These are phyloP conservation scores for Alternaria angustiovoidea DNA, from an alignment of 2,329 filamentous ascomycete species.

Conservation along the genomic window DNA sequence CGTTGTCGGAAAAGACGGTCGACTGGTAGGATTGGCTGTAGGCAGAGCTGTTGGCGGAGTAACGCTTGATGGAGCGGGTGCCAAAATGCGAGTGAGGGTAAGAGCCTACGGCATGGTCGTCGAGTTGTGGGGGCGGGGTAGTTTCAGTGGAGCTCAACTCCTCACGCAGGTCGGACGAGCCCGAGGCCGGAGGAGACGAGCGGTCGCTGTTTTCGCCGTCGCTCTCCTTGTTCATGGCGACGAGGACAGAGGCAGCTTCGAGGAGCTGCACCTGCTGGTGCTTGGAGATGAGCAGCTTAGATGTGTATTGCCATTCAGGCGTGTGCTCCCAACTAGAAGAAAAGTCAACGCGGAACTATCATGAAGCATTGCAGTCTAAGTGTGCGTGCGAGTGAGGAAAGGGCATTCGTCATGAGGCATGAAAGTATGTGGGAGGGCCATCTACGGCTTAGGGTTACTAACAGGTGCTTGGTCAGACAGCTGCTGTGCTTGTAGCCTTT, in stretches of 20 bases:
- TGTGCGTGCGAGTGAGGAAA: constrained; percentile 30
- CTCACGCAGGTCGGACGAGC: constrained; percentile 76
- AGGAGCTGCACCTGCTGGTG: constrained; percentile 98
- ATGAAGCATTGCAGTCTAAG: constrained; percentile 18
- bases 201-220: constrained; percentile 75
- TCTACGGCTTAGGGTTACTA: constrained; percentile 70
- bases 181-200: constrained; percentile 83
- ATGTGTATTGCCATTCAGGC: constrained; percentile 96
- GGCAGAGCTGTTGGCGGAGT: constrained; percentile 58
- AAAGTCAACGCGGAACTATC: constrained; percentile 44
- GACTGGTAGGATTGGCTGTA: constrained; percentile 85
- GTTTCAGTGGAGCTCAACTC: constrained; percentile 90
- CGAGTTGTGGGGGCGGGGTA: constrained; percentile 83
- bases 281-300: constrained; percentile 97
- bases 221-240: constrained; percentile 81
- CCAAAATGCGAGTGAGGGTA: constrained; percentile 47
- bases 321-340: constrained; percentile 94
- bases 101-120: constrained; percentile 66
- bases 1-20: constrained; percentile 64
- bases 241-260: constrained; percentile 94
- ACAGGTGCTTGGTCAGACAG: constrained; percentile 99
- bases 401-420: constrained; percentile 52
- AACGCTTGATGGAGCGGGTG: constrained; percentile 52
- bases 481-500: constrained; percentile 99
- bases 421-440: constrained; percentile 54